These are phyloP conservation scores for Neodidymelliopsis sp. DNA, from an alignment of 2,329 filamentous ascomycete species.

Conservation along the genomic window DNA sequence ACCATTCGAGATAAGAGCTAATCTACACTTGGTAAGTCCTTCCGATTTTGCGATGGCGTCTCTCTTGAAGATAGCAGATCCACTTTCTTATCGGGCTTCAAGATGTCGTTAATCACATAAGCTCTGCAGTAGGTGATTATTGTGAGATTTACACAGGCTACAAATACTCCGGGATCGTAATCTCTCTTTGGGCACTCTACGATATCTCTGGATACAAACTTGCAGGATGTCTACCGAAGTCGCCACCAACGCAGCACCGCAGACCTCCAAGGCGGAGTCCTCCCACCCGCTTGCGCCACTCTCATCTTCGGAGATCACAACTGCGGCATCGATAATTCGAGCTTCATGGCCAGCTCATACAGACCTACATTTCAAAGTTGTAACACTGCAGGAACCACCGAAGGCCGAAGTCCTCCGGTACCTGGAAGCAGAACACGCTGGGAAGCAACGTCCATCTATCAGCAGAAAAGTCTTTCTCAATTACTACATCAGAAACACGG, in stretches of 20 bases:
- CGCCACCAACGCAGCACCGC: constrained; percentile 31
- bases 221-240: constrained; percentile 41
- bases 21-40: constrained; percentile 33
- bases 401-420: constrained; percentile 68
- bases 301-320: constrained; percentile 63
- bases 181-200: too few species aligned
- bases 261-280: constrained; percentile 29
- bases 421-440: constrained; percentile 67
- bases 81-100: constrained; percentile 18
- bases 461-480: constrained; percentile 63
- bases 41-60: constrained; percentile 22
- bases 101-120: not conserved
- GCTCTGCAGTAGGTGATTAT: constrained; percentile 12
- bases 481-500: constrained; percentile 68
- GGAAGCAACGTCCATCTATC: constrained; percentile 59
- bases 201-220: too few species aligned
- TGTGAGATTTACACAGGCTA: constrained; percentile 10
- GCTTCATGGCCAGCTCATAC: constrained; percentile 63
- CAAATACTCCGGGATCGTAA: constrained; percentile 9
- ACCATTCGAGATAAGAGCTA: constrained; percentile 23
- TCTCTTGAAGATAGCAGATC: constrained; percentile 17
- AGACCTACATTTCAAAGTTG: constrained; percentile 69
- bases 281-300: constrained; percentile 69
- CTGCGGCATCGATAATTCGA: constrained; percentile 59
- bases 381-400: constrained; percentile 70